Evolutionary conservation across 352 stramenopile genomes (phyloP).

Genomic region (Pythium myriotylum): DNA sequence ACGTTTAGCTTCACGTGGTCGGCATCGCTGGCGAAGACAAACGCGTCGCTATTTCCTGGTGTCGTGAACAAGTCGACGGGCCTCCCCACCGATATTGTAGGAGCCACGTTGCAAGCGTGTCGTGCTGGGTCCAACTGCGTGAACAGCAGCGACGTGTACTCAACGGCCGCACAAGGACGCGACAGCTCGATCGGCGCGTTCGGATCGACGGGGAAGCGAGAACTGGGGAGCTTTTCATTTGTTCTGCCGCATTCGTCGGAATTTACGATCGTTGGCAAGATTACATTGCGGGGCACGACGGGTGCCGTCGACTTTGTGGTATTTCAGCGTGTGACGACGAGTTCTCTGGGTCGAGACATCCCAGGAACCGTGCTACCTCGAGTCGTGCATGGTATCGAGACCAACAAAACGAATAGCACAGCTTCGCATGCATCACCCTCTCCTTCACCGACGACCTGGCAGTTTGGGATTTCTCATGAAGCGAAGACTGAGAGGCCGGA

Average conservation of each 20-base stretch:
- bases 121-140: slow-evolving; percentile 64
- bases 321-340: background rate
- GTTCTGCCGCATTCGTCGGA: slow-evolving; percentile 51
- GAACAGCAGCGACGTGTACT: slow-evolving; percentile 29
- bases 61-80: slow-evolving; percentile 47
- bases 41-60: slow-evolving; percentile 50
- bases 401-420: no score
- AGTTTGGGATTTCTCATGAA: no score
- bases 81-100: slow-evolving; percentile 37
- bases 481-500: no score
- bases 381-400: no score
- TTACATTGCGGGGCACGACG: slow-evolving; percentile 45
- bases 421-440: no score
- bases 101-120: slow-evolving; percentile 57
- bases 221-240: slow-evolving; percentile 50
- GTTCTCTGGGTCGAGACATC: no score
- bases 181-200: slow-evolving; percentile 43
- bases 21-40: slow-evolving; percentile 19
- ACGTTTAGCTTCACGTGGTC: slow-evolving; percentile 52
- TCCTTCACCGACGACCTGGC: no score
- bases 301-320: background rate
- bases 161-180: slow-evolving; percentile 16
- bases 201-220: slow-evolving; percentile 39
- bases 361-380: no score
- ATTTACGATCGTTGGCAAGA: slow-evolving; percentile 58